phyloP scores from a whole-genome alignment of 768 basidiomycete species.

The Leccinum subtestaceum region DNA sequence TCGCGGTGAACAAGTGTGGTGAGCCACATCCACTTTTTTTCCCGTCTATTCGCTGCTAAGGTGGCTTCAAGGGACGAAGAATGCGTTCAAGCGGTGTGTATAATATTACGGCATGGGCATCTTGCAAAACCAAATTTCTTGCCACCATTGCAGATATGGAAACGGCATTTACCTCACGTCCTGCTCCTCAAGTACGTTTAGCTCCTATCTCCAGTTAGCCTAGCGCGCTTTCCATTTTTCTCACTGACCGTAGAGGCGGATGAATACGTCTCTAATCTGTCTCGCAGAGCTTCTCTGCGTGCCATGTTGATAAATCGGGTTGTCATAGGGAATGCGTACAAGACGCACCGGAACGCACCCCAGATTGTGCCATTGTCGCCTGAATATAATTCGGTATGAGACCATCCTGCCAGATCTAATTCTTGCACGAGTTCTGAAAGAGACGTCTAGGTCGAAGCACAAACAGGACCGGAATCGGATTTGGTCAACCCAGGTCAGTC shows the following conservation, averaged over 20 bases:
- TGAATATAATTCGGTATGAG: slow-evolving; percentile 9
- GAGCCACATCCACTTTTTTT: not conserved
- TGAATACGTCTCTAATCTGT: slow-evolving; percentile 17
- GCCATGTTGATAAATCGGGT: slow-evolving; percentile 13
- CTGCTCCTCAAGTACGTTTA: slow-evolving; percentile 15
- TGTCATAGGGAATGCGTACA: slow-evolving; percentile 8
- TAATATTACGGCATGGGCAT: not conserved
- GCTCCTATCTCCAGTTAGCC: not conserved
- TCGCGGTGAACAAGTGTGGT: slow-evolving; percentile 14
- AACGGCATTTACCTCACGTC: slow-evolving; percentile 14
- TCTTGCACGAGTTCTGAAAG: not conserved
- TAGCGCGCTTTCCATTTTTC: not conserved
- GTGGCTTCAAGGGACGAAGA: slow-evolving; percentile 9
- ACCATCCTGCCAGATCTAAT: too few relatives aligned
- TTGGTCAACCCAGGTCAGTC: slow-evolving; percentile 12
- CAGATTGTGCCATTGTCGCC: slow-evolving; percentile 7
- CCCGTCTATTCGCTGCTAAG: not conserved
- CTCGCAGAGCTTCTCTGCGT: slow-evolving; percentile 7
- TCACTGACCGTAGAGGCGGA: slow-evolving; percentile 12
- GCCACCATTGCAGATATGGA: slow-evolving; percentile 5
- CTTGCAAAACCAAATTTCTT: not conserved
- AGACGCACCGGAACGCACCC: slow-evolving; percentile 10
- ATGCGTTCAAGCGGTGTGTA: slow-evolving; percentile 17
- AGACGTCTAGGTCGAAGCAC: slow-evolving; percentile 10
- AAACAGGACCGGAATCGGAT: slow-evolving; percentile 14